A percentile compares a stretch with the other conserved stretches of the same genome.
Conservation (phyloP, 441 rosid genomes). For the Viola pubescens region DNA sequence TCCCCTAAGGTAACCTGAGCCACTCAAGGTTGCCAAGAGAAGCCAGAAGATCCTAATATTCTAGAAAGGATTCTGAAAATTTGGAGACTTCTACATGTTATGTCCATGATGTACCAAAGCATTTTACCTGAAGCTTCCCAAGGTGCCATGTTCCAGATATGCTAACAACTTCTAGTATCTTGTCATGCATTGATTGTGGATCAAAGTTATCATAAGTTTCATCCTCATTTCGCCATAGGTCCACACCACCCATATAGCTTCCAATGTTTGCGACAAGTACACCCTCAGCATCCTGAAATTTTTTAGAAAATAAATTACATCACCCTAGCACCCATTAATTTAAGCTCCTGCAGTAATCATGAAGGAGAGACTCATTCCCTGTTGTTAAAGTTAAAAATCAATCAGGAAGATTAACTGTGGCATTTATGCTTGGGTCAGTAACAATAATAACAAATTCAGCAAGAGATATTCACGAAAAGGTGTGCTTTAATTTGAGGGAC, state of each 20-base stretch:
- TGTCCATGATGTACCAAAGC: neutral
- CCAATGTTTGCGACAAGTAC: constrained; percentile 95
- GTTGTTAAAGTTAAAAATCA: neutral
- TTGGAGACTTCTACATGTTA: too few relatives aligned
- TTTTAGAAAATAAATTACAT: constrained; percentile 14
- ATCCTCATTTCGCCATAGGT: constrained; percentile 94
- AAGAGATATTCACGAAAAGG: neutral
- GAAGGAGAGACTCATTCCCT: neutral
- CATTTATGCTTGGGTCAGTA: neutral
- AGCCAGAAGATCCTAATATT: too few relatives aligned
- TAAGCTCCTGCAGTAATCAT: neutral
- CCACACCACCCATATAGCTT: constrained; percentile 99
- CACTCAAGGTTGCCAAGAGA: too few relatives aligned
- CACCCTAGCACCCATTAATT: constrained; percentile 1
- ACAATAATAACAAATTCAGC: neutral
- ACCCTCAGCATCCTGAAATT: constrained; percentile 85
- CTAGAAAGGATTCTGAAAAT: too few relatives aligned
- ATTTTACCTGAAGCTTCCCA: constrained; percentile 88
- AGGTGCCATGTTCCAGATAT: constrained; percentile 99
- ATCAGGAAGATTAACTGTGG: neutral
- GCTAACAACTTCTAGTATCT: constrained; percentile 87
- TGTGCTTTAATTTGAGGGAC: neutral
- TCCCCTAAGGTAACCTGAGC: too few relatives aligned
- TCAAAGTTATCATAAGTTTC: constrained; percentile 79
- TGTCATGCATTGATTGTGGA: constrained; percentile 98